A percentile compares a stretch with the other conserved stretches of the same genome.
These are phyloP conservation scores for Candida wancherniae DNA, from an alignment of 805 yeast genomes.

Conservation along the genomic window DNA sequence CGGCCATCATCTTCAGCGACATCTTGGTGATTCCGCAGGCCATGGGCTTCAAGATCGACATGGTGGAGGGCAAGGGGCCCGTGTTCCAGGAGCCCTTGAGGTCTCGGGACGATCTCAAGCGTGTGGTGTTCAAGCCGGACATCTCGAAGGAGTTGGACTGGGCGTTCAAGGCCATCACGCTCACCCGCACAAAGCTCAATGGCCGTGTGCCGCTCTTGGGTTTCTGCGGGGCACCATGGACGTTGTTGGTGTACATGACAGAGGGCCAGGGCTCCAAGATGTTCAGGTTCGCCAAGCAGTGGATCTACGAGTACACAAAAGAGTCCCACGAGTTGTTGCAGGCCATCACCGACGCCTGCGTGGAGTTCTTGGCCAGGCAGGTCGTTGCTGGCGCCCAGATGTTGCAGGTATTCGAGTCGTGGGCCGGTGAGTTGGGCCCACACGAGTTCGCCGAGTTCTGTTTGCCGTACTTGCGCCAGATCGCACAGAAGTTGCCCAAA, in stretches of 20 bases:
- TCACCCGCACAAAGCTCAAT: constrained; percentile 77
- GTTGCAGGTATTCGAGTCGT: constrained; percentile 93
- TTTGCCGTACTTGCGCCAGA: constrained; percentile 80
- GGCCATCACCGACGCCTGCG: constrained; percentile 78
- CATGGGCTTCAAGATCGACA: constrained; percentile 91
- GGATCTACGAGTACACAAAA: constrained; percentile 80
- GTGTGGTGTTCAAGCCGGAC: constrained; percentile 60
- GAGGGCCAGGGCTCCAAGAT: constrained; percentile 96
- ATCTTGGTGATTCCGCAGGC: constrained; percentile 97
- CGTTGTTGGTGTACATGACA: constrained; percentile 91
- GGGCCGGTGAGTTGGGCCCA: constrained; percentile 97
- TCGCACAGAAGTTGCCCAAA: constrained; percentile 60
- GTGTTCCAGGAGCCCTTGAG: constrained; percentile 86
- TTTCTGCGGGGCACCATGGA: constrained; percentile 98
- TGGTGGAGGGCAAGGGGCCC: constrained; percentile 94
- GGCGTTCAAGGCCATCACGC: constrained; percentile 91
- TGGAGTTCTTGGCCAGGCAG: constrained; percentile 90
- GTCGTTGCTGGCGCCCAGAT: constrained; percentile 98
- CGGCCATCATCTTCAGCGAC: constrained; percentile 95
- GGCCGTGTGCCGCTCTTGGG: constrained; percentile 95
- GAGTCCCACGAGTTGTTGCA: constrained; percentile 67
- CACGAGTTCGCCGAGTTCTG: constrained; percentile 83
- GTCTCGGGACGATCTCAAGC: constrained; percentile 58
- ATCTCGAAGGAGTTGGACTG: constrained; percentile 77
- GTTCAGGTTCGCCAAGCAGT: constrained; percentile 85